Evolutionary conservation across 768 basidiomycete genomes (phyloP), one percentile per base, ranked within the genome.

Genomic region (Tulasnella sp.): DNA sequence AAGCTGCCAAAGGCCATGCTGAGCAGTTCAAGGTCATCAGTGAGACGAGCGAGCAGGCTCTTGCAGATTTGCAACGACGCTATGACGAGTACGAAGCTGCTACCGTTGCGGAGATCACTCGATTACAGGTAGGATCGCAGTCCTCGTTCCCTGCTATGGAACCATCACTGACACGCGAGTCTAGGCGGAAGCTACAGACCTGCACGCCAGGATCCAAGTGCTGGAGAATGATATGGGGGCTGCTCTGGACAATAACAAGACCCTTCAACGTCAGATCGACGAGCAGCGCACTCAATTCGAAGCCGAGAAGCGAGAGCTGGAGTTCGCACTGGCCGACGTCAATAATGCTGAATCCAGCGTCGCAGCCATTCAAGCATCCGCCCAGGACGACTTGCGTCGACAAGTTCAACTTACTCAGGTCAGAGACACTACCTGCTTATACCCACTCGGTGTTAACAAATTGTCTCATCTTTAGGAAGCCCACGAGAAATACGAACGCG

Each of bases 11-110:
- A 77, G 88, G 85, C 69, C 93, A 95, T 81, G 90, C 92, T 39
- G 89, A 92, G 79, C 95, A 96, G 83, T 96, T 92, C 89, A 89
- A 93, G 82, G 91, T 92, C 80, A 95, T 96, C 81, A 92, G 92
- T 79, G 89, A 91, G 81, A 92, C 93, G 0, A 94, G 89, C 81
- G 95, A 96, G 83, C 88, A 88, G 80, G 93, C 94, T 11, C 86
- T 96, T 9, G 86, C 88, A 39, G 88, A 88, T 42, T 84, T 95
- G 61, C 93, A 90, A 77, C 81, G 85, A 0, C 94, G 92, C 0
- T 91, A 91, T 80, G 94, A 96, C 77, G 91, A 94, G 82, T 96
- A 92, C 86, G 92, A 91, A 83, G 82, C 88, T 4, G 88, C 90
- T 0, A 91, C 91, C 0, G 93, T 94, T 78, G 86, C 88, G n/a